Evolutionary conservation across 1,284 basidiomycete genomes (phyloP), one percentile per base, ranked within the genome.

Genomic region (Papiliotrema nemorosa): DNA sequence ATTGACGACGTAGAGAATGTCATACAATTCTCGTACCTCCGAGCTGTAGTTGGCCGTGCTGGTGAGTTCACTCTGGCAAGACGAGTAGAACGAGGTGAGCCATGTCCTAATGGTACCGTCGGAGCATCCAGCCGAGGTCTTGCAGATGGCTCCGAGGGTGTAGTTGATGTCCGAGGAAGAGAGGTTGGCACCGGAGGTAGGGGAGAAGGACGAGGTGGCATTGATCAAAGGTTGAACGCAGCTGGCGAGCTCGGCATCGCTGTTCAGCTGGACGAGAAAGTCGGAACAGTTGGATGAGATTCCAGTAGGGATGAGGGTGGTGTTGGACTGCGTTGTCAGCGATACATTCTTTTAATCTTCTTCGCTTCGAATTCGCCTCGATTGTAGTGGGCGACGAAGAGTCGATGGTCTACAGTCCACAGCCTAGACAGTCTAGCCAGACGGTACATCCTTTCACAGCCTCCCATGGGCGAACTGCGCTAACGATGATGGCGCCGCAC

Each of bases 161-260:
- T 73, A 67, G 49, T 75, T 75, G 67, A 89, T 76, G 18, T 79
- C 67, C 49, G 72, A 67, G 36, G 77, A 59, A 14, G 76, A 59
- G 2, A 85, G 80, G 27, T 78, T 76, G 39, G 85, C 58, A 10
- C 77, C 66, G 44, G 74, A 69, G 35, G 77, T 62, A 3, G 86
- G 82, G 24, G 78, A 77, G 67, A 85, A 90, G 31, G 75, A 67
- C 21, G 79, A 57, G 36, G 87, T 83, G 6, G 86, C 84, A 36
- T 76, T 72, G 57, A 82, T 77, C 60, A 93, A 73, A n/a, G 86
- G 76, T 2, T 70, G 64, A 7, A 86, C 80, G 78, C 90, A 94
- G 14, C 77, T 57, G 0, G 77, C 60, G 46, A 94, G 74, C 39
- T 58, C 66, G 1, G 78, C 34, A 74, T 92, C 80, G 37, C 62